Percentiles rank a stretch among this genome's conserved stretches.
phyloP scores from a whole-genome alignment of 495 filamentous ascomycete genomes.

The Hypoxylon lienhwacheense region DNA sequence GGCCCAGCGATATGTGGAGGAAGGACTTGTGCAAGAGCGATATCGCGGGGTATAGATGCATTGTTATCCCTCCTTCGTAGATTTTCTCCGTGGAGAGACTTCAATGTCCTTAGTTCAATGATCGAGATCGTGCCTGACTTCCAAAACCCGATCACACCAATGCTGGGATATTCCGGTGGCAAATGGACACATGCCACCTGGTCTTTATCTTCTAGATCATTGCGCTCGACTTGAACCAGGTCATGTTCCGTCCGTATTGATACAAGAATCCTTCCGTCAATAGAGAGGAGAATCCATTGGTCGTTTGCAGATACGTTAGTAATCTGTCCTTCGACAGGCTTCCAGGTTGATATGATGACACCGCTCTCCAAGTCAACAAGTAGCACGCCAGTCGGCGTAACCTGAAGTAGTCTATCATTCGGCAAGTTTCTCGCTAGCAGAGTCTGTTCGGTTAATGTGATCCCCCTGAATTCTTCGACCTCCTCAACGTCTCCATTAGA shows the following conservation, averaged over 20 bases:
- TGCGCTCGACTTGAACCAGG: conserved; percentile 57
- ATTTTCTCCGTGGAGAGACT: conserved; percentile 50
- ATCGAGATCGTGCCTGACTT: conserved; percentile 72
- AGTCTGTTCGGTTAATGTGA: conserved; percentile 71
- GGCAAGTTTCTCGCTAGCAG: conserved; percentile 67
- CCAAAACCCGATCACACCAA: conserved; percentile 85
- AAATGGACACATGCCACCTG: conserved; percentile 82
- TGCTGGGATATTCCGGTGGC: conserved; percentile 43
- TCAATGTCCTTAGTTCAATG: conserved; percentile 63
- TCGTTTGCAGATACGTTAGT: conserved; percentile 77
- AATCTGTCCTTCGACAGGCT: conserved; percentile 62
- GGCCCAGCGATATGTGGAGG: conserved; percentile 53
- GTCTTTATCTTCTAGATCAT: conserved; percentile 62
- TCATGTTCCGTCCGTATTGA: conserved; percentile 65
- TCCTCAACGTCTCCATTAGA: conserved; percentile 82
- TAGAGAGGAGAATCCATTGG: conserved; percentile 66
- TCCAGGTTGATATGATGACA: conserved; percentile 69
- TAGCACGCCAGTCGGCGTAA: conserved; percentile 64
- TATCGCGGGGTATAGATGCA: conserved; percentile 76
- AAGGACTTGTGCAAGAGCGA: conserved; percentile 75
- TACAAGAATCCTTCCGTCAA: conserved; percentile 67
- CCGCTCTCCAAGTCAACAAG: conserved; percentile 71
- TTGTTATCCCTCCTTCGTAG: conserved; percentile 61
- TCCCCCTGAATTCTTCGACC: conserved; percentile 68
- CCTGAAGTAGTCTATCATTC: conserved; percentile 69